Conservation (phyloP, 2,329 filamentous ascomycete species). For the Sporothrix pallida region DNA sequence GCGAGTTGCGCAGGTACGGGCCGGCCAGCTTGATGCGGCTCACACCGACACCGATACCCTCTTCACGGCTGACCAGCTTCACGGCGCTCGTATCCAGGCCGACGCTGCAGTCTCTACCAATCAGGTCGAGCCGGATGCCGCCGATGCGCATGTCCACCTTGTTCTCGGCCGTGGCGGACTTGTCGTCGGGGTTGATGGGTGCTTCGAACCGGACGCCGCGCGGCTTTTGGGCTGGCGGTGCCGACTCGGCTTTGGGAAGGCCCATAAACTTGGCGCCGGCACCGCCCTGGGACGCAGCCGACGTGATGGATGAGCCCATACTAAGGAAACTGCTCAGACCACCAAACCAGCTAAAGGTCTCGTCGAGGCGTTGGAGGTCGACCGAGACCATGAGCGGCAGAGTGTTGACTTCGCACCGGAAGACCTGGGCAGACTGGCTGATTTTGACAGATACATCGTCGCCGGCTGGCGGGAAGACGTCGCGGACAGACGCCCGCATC, state of each 20-base stretch:
- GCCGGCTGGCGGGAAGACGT: slow-evolving; percentile 62
- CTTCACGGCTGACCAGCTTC: slow-evolving; percentile 77
- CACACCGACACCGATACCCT: slow-evolving; percentile 74
- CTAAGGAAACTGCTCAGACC: slow-evolving; percentile 91
- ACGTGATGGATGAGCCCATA: slow-evolving; percentile 82
- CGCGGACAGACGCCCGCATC: slow-evolving; percentile 64
- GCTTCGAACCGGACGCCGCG: slow-evolving; percentile 65
- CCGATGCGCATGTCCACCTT: slow-evolving; percentile 81
- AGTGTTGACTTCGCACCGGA: slow-evolving; percentile 70
- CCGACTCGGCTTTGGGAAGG: slow-evolving; percentile 42
- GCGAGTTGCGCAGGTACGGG: slow-evolving; percentile 63
- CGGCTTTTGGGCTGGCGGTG: slow-evolving; percentile 49
- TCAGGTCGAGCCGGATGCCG: slow-evolving; percentile 75
- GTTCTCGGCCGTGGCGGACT: slow-evolving; percentile 55
- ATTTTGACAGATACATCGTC: slow-evolving; percentile 64
- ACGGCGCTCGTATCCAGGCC: slow-evolving; percentile 78
- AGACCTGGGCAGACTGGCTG: slow-evolving; percentile 51
- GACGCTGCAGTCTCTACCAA: slow-evolving; percentile 77
- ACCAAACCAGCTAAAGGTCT: slow-evolving; percentile 86
- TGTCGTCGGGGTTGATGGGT: slow-evolving; percentile 52
- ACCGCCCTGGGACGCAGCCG: slow-evolving; percentile 61
- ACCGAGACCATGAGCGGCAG: slow-evolving; percentile 77
- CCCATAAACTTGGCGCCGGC: slow-evolving; percentile 34
- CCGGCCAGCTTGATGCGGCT: slow-evolving; percentile 77
- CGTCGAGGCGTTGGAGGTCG: slow-evolving; percentile 81